These are phyloP conservation scores for Sugiyamaella sp. DNA, from an alignment of 1,139 yeast species.

Conservation along the genomic window DNA sequence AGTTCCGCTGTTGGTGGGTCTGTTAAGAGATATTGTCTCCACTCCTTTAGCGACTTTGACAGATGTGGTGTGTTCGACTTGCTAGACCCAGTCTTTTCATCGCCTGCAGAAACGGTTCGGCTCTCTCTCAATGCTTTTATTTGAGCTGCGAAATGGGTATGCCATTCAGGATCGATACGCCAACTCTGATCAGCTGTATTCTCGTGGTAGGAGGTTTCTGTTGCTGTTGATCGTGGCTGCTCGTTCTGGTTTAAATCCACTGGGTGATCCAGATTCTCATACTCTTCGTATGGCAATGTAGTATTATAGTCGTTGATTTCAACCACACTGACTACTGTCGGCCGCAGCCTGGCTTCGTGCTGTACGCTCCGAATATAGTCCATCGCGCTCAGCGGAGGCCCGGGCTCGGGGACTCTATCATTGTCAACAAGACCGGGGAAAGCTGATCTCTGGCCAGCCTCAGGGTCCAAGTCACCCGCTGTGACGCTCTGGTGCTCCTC, in stretches of 20 bases:
- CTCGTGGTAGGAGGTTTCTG: not conserved
- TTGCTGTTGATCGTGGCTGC: not conserved
- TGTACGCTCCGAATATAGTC: slow-evolving; percentile 35
- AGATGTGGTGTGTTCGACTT: not conserved
- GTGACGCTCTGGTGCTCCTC: not conserved
- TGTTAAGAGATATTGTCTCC: slow-evolving; percentile 30
- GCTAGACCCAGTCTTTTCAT: not conserved
- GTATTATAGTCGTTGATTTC: not conserved
- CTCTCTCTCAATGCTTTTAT: not conserved
- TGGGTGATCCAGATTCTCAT: not conserved
- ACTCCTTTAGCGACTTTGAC: slow-evolving; percentile 34
- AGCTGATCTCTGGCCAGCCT: slow-evolving; percentile 12
- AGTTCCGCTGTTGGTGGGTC: slow-evolving; percentile 21
- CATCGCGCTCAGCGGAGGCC: slow-evolving; percentile 29
- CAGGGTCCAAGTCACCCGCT: slow-evolving; percentile 7
- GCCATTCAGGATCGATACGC: slow-evolving; percentile 4
- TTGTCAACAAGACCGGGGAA: slow-evolving; percentile 7
- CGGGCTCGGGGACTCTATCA: not conserved
- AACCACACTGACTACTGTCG: slow-evolving; percentile 23
- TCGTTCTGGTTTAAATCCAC: not conserved
- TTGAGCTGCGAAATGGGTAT: slow-evolving; percentile 10
- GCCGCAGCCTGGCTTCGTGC: slow-evolving; percentile 32
- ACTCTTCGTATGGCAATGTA: slow-evolving; percentile 1
- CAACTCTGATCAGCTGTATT: not conserved
- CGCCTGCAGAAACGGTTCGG: not conserved